Evolutionary conservation across 2,329 filamentous ascomycete species (phyloP).

Genomic region (Rhynchosporium agropyri): DNA sequence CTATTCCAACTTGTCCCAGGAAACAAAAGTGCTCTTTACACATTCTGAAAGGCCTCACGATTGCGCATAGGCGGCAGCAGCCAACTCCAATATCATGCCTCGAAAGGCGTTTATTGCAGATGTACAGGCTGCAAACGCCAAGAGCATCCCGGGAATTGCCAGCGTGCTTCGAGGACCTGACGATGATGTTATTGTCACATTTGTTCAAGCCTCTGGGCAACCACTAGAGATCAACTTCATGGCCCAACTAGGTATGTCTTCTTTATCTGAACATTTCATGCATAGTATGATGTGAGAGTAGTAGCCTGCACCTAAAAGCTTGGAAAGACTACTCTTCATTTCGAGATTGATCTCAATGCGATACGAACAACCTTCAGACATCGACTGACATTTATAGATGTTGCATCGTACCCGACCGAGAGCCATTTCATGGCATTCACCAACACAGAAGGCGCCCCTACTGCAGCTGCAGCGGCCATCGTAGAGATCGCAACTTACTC

Average conservation of each 20-base stretch:
- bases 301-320: background rate
- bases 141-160: conserved; percentile 52
- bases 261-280: background rate
- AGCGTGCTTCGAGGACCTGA: conserved; percentile 64
- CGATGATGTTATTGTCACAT: conserved; percentile 70
- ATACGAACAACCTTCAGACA: too few relatives aligned
- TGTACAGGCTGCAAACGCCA: conserved; percentile 45
- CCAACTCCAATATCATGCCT: conserved; percentile 54
- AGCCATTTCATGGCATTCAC: conserved; percentile 58
- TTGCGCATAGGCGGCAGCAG: conserved; percentile 15
- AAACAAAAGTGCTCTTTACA: background rate
- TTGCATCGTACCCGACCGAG: conserved; percentile 55
- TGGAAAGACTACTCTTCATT: too few relatives aligned
- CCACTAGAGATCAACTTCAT: conserved; percentile 38
- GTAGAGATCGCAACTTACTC: conserved; percentile 34
- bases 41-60: background rate
- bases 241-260: conserved; percentile 31
- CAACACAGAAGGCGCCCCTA: conserved; percentile 50
- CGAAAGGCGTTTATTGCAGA: conserved; percentile 67
- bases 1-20: background rate
- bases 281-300: background rate
- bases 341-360: too few relatives aligned
- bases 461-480: conserved; percentile 44
- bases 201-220: conserved; percentile 41
- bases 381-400: conserved; percentile 46